Percentiles rank a stretch among this genome's conserved stretches.
Evolutionary conservation across 495 filamentous ascomycete species (phyloP).

Genomic region (Evansstolkia leycettana): DNA sequence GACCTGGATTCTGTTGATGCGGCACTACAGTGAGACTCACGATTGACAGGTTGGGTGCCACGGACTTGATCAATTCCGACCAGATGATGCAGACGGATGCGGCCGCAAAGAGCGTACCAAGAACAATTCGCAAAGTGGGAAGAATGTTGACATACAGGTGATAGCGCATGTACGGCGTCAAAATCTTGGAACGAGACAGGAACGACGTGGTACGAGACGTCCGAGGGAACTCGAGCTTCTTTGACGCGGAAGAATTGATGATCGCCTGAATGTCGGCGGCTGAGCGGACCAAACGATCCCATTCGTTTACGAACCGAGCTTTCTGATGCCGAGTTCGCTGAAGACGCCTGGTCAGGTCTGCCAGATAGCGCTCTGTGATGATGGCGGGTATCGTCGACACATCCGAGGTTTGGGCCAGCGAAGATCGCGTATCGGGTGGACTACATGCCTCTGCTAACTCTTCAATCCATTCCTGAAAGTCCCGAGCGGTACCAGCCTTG

Average conservation of each 20-base stretch:
- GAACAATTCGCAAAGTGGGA: conserved; percentile 47
- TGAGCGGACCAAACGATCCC: conserved; percentile 64
- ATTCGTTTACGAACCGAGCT: conserved; percentile 69
- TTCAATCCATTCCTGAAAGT: conserved; percentile 92
- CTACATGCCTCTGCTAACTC: conserved; percentile 66
- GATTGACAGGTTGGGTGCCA: conserved; percentile 63
- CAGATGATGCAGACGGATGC: conserved; percentile 78
- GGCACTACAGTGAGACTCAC: conserved; percentile 80
- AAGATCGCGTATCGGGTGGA: conserved; percentile 49
- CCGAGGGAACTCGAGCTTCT: conserved; percentile 62
- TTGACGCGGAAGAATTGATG: conserved; percentile 69
- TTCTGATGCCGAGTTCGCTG: conserved; percentile 72
- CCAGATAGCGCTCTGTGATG: conserved; percentile 86
- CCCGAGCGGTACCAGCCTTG: conserved; percentile 69
- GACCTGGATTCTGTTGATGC: conserved; percentile 51
- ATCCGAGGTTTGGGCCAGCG: conserved; percentile 24
- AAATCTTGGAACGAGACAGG: conserved; percentile 38
- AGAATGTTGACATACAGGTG: conserved; percentile 57
- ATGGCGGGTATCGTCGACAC: conserved; percentile 50
- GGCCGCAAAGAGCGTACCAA: conserved; percentile 52
- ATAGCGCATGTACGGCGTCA: conserved; percentile 84
- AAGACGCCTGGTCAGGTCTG: conserved; percentile 72
- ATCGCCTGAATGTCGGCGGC: conserved; percentile 68
- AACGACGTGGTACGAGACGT: conserved; percentile 42
- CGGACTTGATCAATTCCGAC: conserved; percentile 77